phyloP scores from a whole-genome alignment of 257 asterid species.

The Scutellaria barbata region DNA sequence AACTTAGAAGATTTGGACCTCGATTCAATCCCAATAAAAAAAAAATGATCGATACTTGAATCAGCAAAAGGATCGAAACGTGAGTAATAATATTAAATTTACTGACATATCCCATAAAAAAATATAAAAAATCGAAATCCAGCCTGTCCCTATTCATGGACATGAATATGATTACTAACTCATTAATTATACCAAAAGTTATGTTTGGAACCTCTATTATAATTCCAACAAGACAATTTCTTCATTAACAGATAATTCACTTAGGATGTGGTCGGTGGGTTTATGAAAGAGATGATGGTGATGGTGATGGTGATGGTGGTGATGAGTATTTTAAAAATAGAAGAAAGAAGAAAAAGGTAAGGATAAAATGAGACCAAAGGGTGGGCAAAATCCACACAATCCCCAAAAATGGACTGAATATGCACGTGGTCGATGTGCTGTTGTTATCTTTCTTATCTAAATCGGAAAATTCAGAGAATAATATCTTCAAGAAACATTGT shows the following conservation, averaged over 20 bases:
- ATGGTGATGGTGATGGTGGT: not conserved
- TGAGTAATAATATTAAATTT: too few relatives aligned
- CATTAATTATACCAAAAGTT: too few relatives aligned
- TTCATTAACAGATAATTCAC: not conserved
- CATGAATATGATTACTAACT: too few relatives aligned
- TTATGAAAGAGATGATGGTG: not conserved
- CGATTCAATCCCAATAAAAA: too few relatives aligned
- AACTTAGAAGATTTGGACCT: too few relatives aligned
- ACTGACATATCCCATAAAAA: too few relatives aligned
- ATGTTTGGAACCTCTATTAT: too few relatives aligned
- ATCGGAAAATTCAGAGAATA: conserved; percentile 31
- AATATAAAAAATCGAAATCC: too few relatives aligned
- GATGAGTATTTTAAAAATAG: not conserved
- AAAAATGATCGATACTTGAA: too few relatives aligned
- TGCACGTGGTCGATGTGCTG: conserved; percentile 40
- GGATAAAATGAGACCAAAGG: conserved; percentile 1
- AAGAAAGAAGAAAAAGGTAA: not conserved
- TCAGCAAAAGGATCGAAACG: too few relatives aligned
- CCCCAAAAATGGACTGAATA: conserved; percentile 22
- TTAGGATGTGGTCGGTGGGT: conserved; percentile 22
- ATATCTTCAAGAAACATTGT: not conserved
- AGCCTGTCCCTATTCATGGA: too few relatives aligned
- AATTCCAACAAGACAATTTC: too few relatives aligned
- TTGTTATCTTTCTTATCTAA: conserved; percentile 17
- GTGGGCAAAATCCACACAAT: conserved; percentile 27